Percentiles rank a stretch among this genome's conserved stretches.
phyloP scores from a whole-genome alignment of 139 green algal genomes.

The Ettlia oleoabundans region DNA sequence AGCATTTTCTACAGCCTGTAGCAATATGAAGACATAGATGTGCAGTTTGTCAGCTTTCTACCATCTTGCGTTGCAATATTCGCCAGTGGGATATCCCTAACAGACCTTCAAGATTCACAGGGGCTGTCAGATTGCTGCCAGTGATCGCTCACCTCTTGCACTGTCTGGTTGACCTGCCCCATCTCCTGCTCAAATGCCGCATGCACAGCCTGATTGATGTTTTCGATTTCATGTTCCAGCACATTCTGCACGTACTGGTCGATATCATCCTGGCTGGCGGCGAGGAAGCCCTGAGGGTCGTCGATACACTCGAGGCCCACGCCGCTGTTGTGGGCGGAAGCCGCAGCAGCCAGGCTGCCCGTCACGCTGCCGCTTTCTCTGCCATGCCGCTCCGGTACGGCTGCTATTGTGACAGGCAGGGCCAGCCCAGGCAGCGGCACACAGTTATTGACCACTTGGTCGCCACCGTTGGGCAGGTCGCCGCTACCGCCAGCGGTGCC shows the following conservation, averaged over 20 bases:
- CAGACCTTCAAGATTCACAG: not conserved
- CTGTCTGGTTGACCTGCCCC: conserved; percentile 13
- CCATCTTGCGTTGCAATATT: too few species aligned
- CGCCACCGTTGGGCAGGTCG: not conserved
- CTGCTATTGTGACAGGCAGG: not conserved
- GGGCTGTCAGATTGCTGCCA: not conserved
- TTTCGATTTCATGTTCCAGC: not conserved
- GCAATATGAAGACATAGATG: not conserved
- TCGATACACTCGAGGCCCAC: not conserved
- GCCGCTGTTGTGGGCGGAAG: not conserved
- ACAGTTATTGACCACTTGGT: not conserved
- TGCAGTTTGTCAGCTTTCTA: too few species aligned
- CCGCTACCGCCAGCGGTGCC: too few species aligned
- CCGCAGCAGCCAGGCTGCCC: not conserved
- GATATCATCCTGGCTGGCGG: not conserved
- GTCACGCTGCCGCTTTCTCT: too few species aligned
- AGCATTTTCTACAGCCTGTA: conserved; percentile 26
- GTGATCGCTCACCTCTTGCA: not conserved
- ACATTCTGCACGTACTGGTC: not conserved
- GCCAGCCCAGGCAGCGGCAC: not conserved
- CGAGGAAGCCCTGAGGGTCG: not conserved
- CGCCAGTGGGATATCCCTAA: too few species aligned
- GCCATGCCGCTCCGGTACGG: too few species aligned
- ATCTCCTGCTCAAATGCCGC: conserved; percentile 30
- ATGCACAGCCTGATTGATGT: conserved; percentile 27